Percentiles rank a stretch among this genome's conserved stretches.
Evolutionary conservation across 805 yeast genomes (phyloP).

Genomic region (Candida palmyrensis): DNA sequence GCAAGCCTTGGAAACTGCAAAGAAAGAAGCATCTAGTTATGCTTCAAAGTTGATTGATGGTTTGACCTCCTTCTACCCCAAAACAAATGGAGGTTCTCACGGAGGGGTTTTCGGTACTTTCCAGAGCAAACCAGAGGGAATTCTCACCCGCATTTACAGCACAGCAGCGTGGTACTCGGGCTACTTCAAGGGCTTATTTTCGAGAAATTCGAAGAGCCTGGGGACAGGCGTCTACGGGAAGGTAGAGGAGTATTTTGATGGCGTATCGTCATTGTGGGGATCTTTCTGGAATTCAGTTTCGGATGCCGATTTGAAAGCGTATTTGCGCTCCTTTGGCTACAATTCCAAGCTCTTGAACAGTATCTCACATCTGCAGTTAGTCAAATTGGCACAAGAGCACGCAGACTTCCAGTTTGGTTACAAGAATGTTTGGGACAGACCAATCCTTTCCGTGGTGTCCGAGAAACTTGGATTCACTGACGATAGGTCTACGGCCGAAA

Average conservation of each 20-base stretch:
- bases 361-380: conserved; percentile 27
- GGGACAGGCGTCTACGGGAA: conserved; percentile 4
- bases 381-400: conserved; percentile 35
- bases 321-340: conserved; percentile 39
- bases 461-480: conserved; percentile 9
- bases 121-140: not conserved
- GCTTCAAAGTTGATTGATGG: conserved; percentile 3
- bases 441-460: conserved; percentile 8
- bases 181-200: conserved; percentile 1
- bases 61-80: not conserved
- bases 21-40: conserved; percentile 5
- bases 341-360: conserved; percentile 15
- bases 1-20: conserved; percentile 8
- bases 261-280: conserved; percentile 1
- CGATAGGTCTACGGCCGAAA: conserved; percentile 3
- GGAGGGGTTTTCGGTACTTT: not conserved
- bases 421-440: conserved; percentile 12
- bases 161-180: not conserved
- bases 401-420: conserved; percentile 29
- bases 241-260: not conserved
- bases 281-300: conserved; percentile 12
- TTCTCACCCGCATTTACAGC: not conserved
- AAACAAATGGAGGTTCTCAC: too few relatives aligned
- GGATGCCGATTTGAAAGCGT: conserved; percentile 35
- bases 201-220: not conserved